Conservation (phyloP, 2,329 filamentous ascomycete species). For the Volutella citrinella region DNA sequence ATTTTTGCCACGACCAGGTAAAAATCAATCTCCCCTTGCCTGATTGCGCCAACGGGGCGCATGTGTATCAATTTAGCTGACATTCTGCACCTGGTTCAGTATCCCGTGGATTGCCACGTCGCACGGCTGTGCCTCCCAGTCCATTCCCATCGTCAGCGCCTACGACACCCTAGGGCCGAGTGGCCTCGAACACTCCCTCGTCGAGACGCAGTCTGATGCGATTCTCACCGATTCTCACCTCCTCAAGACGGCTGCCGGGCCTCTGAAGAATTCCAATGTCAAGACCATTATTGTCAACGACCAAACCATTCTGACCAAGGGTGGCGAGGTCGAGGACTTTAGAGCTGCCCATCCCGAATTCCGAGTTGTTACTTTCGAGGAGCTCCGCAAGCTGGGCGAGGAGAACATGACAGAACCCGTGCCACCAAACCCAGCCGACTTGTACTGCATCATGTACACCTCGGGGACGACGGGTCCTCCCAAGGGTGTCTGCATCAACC, state of each 20-base stretch:
- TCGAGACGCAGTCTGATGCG: constrained; percentile 75
- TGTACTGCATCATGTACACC: constrained; percentile 82
- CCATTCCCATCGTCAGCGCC: constrained; percentile 85
- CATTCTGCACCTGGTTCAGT: constrained; percentile 36
- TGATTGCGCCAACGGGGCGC: too few relatives aligned
- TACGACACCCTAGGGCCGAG: constrained; percentile 87
- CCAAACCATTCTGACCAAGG: constrained; percentile 48
- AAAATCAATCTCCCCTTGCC: constrained; percentile 14
- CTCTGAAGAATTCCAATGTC: constrained; percentile 54
- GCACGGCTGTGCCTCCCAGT: constrained; percentile 77
- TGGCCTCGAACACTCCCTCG: constrained; percentile 80
- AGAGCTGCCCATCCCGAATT: constrained; percentile 53
- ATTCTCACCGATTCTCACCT: constrained; percentile 86
- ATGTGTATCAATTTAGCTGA: too few relatives aligned
- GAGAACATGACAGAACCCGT: constrained; percentile 67
- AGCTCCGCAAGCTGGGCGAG: constrained; percentile 54
- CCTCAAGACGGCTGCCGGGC: constrained; percentile 54
- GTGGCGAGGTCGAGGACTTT: constrained; percentile 51
- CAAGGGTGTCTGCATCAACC: constrained; percentile 84
- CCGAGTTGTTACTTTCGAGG: constrained; percentile 49
- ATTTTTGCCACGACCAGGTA: constrained; percentile 78
- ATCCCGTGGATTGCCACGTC: constrained; percentile 80
- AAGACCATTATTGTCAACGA: constrained; percentile 62
- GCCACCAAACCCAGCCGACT: constrained; percentile 68
- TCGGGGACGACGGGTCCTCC: constrained; percentile 86